Conservation (phyloP, 345 rosid genomes). For the Heritiera littoralis region DNA sequence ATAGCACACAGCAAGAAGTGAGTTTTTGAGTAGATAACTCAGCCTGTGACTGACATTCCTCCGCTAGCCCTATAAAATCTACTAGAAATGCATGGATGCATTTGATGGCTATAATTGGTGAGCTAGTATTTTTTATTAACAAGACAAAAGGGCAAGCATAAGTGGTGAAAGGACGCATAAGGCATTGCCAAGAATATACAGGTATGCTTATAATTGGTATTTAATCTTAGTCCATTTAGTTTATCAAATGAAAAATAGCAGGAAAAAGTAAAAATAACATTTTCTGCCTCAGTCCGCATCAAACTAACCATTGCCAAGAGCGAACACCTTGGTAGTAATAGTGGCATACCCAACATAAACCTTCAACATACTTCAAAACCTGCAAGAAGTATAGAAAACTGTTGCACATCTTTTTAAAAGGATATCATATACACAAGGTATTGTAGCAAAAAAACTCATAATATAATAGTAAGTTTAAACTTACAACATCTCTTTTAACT, state of each 20-base stretch:
- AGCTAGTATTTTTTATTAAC: not conserved
- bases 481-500: constrained; percentile 73
- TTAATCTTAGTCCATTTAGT: not conserved
- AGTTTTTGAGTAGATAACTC: not conserved
- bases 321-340: constrained; percentile 95
- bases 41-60: not conserved
- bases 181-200: not conserved
- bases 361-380: constrained; percentile 94
- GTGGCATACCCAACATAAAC: constrained; percentile 96
- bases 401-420: constrained; percentile 2
- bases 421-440: not conserved
- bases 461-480: constrained; percentile 24
- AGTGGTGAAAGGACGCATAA: not conserved
- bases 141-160: constrained; percentile 5
- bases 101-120: not conserved
- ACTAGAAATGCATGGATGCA: not conserved
- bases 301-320: constrained; percentile 97
- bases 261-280: not conserved
- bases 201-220: not conserved
- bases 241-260: not conserved
- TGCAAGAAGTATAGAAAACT: constrained; percentile 37
- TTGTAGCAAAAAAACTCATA: constrained; percentile 7
- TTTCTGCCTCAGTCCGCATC: not conserved
- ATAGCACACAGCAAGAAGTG: not conserved
- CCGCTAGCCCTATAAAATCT: not conserved